Evolutionary conservation across 2,329 filamentous ascomycete species (phyloP).

Genomic region (Tolypocladium ophioglossoides): DNA sequence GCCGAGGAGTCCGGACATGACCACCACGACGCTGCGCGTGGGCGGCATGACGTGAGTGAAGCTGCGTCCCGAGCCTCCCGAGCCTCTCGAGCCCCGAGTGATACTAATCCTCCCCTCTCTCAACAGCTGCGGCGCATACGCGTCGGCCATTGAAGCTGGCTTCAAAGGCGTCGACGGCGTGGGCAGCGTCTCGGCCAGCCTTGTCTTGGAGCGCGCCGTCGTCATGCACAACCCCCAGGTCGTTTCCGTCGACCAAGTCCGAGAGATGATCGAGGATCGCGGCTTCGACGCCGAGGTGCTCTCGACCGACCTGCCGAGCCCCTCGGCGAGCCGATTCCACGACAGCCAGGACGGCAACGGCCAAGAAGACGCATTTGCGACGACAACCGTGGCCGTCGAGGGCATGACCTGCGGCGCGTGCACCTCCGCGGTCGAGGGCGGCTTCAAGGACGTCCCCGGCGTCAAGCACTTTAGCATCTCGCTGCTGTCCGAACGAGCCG

Average conservation of each 20-base stretch:
- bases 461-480: conserved; percentile 73
- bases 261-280: conserved; percentile 80
- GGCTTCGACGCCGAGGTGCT: conserved; percentile 88
- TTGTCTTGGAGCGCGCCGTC: conserved; percentile 94
- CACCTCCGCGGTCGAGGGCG: conserved; percentile 74
- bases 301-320: conserved; percentile 62
- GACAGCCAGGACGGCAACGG: conserved; percentile 25
- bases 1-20: conserved; percentile 51
- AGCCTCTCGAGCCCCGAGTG: no score
- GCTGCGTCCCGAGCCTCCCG: neutral
- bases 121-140: conserved; percentile 82
- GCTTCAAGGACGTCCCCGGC: conserved; percentile 64
- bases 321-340: conserved; percentile 28
- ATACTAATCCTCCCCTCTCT: conserved; percentile 23
- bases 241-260: conserved; percentile 64
- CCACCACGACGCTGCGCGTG: conserved; percentile 82
- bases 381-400: conserved; percentile 67
- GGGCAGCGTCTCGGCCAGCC: conserved; percentile 77
- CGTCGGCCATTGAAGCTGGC: conserved; percentile 85
- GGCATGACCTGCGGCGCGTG: conserved; percentile 91
- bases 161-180: conserved; percentile 77
- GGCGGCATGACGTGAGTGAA: conserved; percentile 68
- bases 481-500: conserved; percentile 72
- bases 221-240: conserved; percentile 74
- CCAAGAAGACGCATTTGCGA: conserved; percentile 33